Base-by-base conservation (phyloP, 306 rosid species). In the Leucaena leucocephala region DNA sequence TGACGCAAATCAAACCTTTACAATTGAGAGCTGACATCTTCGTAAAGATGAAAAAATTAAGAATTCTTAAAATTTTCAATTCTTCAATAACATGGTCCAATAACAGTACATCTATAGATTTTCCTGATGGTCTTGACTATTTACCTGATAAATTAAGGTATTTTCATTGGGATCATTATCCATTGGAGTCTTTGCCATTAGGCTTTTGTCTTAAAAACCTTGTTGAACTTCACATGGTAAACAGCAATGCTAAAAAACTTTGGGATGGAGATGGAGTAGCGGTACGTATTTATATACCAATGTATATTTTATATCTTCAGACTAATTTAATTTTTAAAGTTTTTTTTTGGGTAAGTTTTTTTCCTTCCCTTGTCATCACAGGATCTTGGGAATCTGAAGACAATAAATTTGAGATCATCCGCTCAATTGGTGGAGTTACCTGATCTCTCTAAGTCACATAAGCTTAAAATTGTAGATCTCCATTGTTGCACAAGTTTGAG, bases 1-100 rank as follows among this genome's bases (percentile, higher is more conserved):
- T 4, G 55, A 0, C 0, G 0, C 0, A 0, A 49, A 15, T 1
- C 6, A 5, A 49, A 6, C 0, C 2, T 55, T 0, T 8, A 55
- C 62, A 0, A 2, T 2, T 19, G 5, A 3, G 4, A 8, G 12
- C 5, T 0, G 13, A 55, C 34, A 0, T 7, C 4, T 55, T 55
- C 4, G 0, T 0, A n/a, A 19, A 7, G 62, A 55, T 55, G 34
- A 55, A 1, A n/a, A 19, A 55, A 0, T 55, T 55, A 8, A 55
- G 27, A 55, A 2, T 55, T 0, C 11, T 55, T 34, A 55, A 27
- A 8, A 19, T n/a, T 54, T 1, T 13, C 4, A 0, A 3, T 2
- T 16, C 0, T 2, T n/a, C n/a, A n/a, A n/a, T n/a, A 27, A 27
- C 27, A 27, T 27, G 27, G 27, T 27, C 27, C 27, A 27, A 27